phyloP scores from a whole-genome alignment of 2,329 filamentous ascomycete species.

The Tolypocladium endophyticum region DNA sequence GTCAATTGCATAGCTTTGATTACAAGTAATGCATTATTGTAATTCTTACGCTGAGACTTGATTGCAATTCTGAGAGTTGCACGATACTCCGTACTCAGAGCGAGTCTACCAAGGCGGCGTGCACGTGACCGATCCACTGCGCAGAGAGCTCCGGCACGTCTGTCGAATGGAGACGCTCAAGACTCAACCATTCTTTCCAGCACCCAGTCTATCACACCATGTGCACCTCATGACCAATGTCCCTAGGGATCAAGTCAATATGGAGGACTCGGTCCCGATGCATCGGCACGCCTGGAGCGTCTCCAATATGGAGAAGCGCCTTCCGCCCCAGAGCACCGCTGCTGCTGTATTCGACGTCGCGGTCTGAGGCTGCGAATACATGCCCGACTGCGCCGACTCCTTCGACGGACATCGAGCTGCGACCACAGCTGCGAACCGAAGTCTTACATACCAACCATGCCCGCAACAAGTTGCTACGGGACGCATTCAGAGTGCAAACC shows the following conservation, averaged over 20 bases:
- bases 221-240: slow-evolving; percentile 32
- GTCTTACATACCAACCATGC: slow-evolving; percentile 5
- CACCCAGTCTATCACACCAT: slow-evolving; percentile 12
- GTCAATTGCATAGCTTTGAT: background rate
- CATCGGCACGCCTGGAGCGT: slow-evolving; percentile 13
- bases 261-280: slow-evolving; percentile 29
- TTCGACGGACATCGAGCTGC: slow-evolving; percentile 4
- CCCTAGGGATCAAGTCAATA: slow-evolving; percentile 31
- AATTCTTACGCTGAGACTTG: background rate
- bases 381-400: background rate
- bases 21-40: background rate
- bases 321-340: slow-evolving; percentile 6
- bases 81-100: too few relatives aligned
- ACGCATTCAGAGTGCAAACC: slow-evolving; percentile 15
- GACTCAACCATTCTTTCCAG: background rate
- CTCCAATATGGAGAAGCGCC: slow-evolving; percentile 10
- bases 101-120: too few relatives aligned
- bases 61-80: background rate
- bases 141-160: background rate
- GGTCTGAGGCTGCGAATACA: background rate
- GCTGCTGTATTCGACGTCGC: background rate
- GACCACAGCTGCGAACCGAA: background rate
- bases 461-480: slow-evolving; percentile 17
- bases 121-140: background rate
- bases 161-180: background rate